Evolutionary conservation across 352 stramenopile species (phyloP).

Genomic region (Phytophthora pluvialis): DNA sequence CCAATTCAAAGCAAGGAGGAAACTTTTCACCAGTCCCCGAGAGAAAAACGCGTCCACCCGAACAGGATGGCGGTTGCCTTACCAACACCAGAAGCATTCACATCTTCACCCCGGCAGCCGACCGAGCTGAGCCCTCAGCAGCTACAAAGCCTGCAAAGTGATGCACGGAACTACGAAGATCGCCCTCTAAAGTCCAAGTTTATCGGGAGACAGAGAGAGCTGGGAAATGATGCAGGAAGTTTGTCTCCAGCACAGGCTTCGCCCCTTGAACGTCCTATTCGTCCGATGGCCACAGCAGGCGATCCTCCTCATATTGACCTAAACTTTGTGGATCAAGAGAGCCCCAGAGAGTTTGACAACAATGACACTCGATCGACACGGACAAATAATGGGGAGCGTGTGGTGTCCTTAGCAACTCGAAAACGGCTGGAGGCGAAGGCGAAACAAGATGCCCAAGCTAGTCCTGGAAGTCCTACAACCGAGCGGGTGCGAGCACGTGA

Average conservation of each 20-base stretch:
- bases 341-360: slow-evolving; percentile 16
- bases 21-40: background rate
- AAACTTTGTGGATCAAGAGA: slow-evolving; percentile 9
- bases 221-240: slow-evolving; percentile 3
- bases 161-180: slow-evolving; percentile 34
- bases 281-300: slow-evolving; percentile 24
- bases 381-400: slow-evolving; percentile 12
- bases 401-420: slow-evolving; percentile 29
- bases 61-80: background rate
- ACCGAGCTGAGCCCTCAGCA: slow-evolving; percentile 47
- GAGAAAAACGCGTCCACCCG: slow-evolving; percentile 20
- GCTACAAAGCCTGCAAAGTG: slow-evolving; percentile 52
- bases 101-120: slow-evolving; percentile 13
- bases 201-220: slow-evolving; percentile 18
- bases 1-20: slow-evolving; percentile 7
- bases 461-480: background rate
- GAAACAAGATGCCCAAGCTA: slow-evolving; percentile 39
- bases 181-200: slow-evolving; percentile 48
- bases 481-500: background rate
- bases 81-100: slow-evolving; percentile 7
- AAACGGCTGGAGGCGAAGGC: slow-evolving; percentile 75
- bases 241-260: slow-evolving; percentile 9
- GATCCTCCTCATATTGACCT: slow-evolving; percentile 11
- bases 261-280: slow-evolving; percentile 53
- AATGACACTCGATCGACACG: slow-evolving; percentile 31